A percentile compares a stretch with the other conserved stretches of the same genome.
Conservation (phyloP, 2,329 filamentous ascomycete genomes). For the Cordyceps cicadae region DNA sequence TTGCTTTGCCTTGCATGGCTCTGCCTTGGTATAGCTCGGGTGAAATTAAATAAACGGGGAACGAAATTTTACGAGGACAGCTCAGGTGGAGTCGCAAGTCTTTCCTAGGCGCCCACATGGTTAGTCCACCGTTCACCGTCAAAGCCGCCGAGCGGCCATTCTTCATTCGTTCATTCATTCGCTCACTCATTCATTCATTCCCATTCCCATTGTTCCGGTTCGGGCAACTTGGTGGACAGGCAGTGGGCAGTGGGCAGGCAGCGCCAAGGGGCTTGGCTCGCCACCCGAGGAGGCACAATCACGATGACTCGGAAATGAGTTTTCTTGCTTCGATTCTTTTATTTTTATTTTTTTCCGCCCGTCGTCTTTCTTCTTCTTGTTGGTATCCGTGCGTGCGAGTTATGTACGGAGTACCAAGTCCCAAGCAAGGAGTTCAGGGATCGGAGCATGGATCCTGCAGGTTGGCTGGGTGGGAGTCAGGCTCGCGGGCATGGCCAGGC, state of each 20-base stretch:
- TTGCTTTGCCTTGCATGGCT: no score
- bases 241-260: no score
- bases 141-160: not conserved
- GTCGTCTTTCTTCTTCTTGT: not conserved
- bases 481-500: not conserved
- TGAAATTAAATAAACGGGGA: slow-evolving; percentile 2
- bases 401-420: no score
- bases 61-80: not conserved
- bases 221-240: no score
- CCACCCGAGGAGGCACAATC: not conserved
- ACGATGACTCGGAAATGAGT: not conserved
- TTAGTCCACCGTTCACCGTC: not conserved
- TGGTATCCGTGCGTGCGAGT: not conserved
- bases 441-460: slow-evolving; percentile 1
- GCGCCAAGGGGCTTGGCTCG: not conserved
- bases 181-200: no score
- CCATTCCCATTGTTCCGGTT: not conserved
- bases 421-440: not conserved
- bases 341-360: no score
- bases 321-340: no score
- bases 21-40: not conserved
- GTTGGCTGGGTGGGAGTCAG: not conserved
- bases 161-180: not conserved
- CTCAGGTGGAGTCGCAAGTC: not conserved
- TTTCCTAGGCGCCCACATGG: not conserved